Percentiles rank a stretch among this genome's conserved stretches.
Evolutionary conservation across 1,139 yeast genomes (phyloP).

Genomic region (Debaryomyces fabryi): DNA sequence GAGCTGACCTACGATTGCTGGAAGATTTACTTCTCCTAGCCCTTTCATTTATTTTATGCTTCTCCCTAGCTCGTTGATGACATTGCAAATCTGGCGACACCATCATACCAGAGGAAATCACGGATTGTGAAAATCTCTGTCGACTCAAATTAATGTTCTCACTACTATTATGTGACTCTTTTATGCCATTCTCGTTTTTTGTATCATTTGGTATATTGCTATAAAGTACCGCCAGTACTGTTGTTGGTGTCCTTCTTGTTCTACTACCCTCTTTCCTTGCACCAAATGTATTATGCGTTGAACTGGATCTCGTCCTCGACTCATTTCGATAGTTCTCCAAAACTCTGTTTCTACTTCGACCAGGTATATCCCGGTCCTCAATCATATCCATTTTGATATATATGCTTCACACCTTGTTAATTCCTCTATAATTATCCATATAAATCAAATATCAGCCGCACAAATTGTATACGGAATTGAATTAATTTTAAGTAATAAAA

Average conservation of each 20-base stretch:
- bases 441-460: background rate
- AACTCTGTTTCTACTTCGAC: background rate
- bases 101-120: background rate
- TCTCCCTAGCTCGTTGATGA: background rate
- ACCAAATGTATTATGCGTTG: background rate
- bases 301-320: background rate
- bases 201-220: background rate
- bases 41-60: background rate
- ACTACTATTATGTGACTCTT: background rate
- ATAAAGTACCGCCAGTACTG: background rate
- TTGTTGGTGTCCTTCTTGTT: background rate
- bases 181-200: background rate
- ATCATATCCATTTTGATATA: background rate
- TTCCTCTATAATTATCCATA: background rate
- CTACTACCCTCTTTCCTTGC: background rate
- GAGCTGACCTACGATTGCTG: background rate
- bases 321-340: background rate
- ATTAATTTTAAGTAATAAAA: background rate
- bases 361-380: background rate
- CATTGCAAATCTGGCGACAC: background rate
- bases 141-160: background rate
- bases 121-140: background rate
- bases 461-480: background rate
- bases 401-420: background rate
- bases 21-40: background rate